These are phyloP conservation scores for Pseudonectria foliicola DNA, from an alignment of 2,329 filamentous ascomycete species.

Conservation along the genomic window DNA sequence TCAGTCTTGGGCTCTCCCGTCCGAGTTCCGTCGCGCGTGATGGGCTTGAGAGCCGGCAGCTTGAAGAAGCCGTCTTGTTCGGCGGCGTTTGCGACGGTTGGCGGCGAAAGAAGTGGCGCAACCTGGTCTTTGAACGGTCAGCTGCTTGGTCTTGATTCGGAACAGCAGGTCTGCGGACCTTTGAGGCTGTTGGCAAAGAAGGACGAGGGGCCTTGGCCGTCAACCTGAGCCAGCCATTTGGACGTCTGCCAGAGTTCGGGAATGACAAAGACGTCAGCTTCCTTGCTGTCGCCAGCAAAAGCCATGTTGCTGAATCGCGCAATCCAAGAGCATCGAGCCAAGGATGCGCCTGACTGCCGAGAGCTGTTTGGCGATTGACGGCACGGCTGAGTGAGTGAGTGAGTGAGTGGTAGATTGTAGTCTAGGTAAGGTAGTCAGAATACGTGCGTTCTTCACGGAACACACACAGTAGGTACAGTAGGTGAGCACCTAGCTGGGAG, in stretches of 20 bases:
- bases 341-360: conserved; percentile 1
- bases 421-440: too few relatives aligned
- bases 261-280: conserved; percentile 54
- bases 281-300: conserved; percentile 33
- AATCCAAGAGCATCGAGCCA: conserved; percentile 8
- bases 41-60: conserved; percentile 9
- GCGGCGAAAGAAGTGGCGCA: conserved; percentile 10
- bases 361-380: not conserved
- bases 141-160: not conserved
- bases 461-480: too few relatives aligned
- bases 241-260: conserved; percentile 54
- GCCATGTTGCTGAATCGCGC: conserved; percentile 4
- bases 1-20: conserved; percentile 3
- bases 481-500: too few relatives aligned
- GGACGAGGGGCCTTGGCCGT: conserved; percentile 12
- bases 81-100: conserved; percentile 11
- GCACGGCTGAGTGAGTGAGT: too few relatives aligned
- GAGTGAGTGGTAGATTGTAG: too few relatives aligned
- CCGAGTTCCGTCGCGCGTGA: conserved; percentile 4
- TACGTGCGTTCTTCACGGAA: too few relatives aligned
- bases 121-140: conserved; percentile 3
- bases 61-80: conserved; percentile 27
- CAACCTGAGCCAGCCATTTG: conserved; percentile 34
- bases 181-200: conserved; percentile 39
- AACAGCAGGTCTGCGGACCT: conserved; percentile 16